Evolutionary conservation across 2,329 filamentous ascomycete species (phyloP).

Genomic region (Fusarium begoniae): DNA sequence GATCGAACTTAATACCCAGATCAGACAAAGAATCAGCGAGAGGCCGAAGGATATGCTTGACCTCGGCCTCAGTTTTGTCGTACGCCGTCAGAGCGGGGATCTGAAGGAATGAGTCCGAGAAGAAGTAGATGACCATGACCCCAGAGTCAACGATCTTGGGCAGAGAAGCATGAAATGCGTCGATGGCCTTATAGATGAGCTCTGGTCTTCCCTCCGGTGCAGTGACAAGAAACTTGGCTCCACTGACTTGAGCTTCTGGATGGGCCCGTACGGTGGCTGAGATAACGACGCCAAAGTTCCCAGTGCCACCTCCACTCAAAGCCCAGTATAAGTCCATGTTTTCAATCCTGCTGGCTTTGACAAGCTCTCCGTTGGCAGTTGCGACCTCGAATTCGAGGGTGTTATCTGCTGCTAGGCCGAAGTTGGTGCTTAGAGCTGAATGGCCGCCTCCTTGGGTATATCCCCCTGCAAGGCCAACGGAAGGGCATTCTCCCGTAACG

Average conservation of each 20-base stretch:
- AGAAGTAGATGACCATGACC: conserved; percentile 54
- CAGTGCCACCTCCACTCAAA: conserved; percentile 65
- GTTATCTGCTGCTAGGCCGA: conserved; percentile 69
- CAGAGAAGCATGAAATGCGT: conserved; percentile 39
- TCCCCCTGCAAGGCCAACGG: conserved; percentile 67
- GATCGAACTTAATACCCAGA: conserved; percentile 17
- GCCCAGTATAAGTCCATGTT: conserved; percentile 72
- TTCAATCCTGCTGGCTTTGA: conserved; percentile 58
- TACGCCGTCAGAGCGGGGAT: conserved; percentile 53
- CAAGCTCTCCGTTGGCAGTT: conserved; percentile 56
- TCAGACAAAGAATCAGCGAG: conserved; percentile 21
- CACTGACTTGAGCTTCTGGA: conserved; percentile 48
- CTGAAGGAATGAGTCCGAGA: conserved; percentile 12
- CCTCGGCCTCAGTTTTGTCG: conserved; percentile 51
- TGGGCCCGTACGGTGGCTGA: conserved; percentile 64
- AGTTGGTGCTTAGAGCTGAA: conserved; percentile 58
- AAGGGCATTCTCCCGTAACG: conserved; percentile 63
- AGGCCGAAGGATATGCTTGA: conserved; percentile 51
- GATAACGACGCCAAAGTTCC: conserved; percentile 65
- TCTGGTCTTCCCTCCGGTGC: conserved; percentile 2
- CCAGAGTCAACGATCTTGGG: conserved; percentile 56
- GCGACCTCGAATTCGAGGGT: conserved; percentile 65
- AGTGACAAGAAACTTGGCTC: conserved; percentile 41
- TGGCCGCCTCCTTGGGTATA: conserved; percentile 69
- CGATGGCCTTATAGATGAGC: conserved; percentile 29